Base-by-base conservation (phyloP, 257 asterid genomes). In the Forsythia suspensa region DNA sequence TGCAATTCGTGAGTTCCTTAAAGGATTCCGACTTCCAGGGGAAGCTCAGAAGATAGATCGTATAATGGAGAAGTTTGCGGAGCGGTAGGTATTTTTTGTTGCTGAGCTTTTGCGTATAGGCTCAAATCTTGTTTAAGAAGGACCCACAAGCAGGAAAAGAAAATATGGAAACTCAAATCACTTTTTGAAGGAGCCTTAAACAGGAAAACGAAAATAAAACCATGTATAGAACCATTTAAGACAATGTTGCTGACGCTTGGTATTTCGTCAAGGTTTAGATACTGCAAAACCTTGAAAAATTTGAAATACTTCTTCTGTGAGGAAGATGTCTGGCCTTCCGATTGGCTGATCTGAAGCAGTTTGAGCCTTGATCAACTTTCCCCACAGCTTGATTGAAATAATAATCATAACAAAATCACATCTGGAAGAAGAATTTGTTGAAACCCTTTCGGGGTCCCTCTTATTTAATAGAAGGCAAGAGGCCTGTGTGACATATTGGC, bases 41-140 rank as follows among this genome's bases (percentile, higher is more conserved):
- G 99, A 96, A 90, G 99, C 98, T 84, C 99, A 96, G 91, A 96
- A 94, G 91, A 94, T 96, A 84, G 99, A 96, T 82, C 97, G 98
- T 80, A 94, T 96, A 69, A 96, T 96, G 98, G 99, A 96, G 85
- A 96, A 96, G 83, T 94, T 96, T 82, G 99, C 99, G 43, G 99
- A 94, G 88, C 95, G 99, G 99, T 94, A 84, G 71, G 90, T 80
- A 73, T 77, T 80, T 84, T 82, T 34, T 78, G 37, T 82, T 75
- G 44, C 78, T 77, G 48, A 68, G 76, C 72, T 67, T 79, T 38
- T 76, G 16, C 76, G 73, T 65, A 75, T 78, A 40, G 34, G 77
- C 66, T 29, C 37, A 48, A 66, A 36, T 39, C 18, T 52, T 69
- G 66, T 68, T 20, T 21, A 65, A 39, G 79, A 71, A 71, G 79